phyloP scores from a whole-genome alignment of 2,329 filamentous ascomycete genomes.

The Cadophora malorum region DNA sequence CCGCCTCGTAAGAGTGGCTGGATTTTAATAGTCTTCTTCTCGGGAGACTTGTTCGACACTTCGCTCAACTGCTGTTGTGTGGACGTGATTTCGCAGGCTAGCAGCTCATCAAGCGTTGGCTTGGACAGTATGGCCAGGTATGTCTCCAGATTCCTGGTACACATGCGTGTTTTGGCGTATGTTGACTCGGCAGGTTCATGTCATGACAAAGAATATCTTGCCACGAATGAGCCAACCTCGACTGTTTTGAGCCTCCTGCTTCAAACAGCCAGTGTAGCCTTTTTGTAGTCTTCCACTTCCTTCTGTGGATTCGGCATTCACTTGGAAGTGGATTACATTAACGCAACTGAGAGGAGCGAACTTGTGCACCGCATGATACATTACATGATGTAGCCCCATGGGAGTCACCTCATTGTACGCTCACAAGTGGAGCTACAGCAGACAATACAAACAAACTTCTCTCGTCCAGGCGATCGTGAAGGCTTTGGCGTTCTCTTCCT shows the following conservation, averaged over 20 bases:
- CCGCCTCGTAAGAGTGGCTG: neutral
- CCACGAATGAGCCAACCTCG: neutral
- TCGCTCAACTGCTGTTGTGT: neutral
- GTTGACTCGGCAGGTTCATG: neutral
- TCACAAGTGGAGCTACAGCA: neutral
- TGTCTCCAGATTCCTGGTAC: neutral
- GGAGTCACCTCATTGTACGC: constrained; percentile 7
- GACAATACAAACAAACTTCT: neutral
- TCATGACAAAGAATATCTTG: constrained; percentile 2
- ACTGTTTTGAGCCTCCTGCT: neutral
- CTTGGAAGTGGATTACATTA: constrained; percentile 6
- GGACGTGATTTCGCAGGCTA: neutral
- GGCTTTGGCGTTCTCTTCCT: neutral
- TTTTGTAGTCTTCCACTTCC: constrained; percentile 7
- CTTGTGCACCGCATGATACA: constrained; percentile 16
- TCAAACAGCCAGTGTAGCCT: neutral
- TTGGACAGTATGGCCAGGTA: neutral
- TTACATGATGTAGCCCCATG: constrained; percentile 16
- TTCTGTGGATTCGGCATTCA: constrained; percentile 13
- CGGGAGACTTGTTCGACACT: neutral
- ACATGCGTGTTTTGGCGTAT: neutral
- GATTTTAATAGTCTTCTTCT: neutral
- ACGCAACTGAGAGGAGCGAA: constrained; percentile 6
- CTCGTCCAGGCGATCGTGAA: neutral
- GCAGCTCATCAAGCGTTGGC: neutral